Evolutionary conservation across 345 rosid genomes (phyloP).

Genomic region (Combretum micranthum): DNA sequence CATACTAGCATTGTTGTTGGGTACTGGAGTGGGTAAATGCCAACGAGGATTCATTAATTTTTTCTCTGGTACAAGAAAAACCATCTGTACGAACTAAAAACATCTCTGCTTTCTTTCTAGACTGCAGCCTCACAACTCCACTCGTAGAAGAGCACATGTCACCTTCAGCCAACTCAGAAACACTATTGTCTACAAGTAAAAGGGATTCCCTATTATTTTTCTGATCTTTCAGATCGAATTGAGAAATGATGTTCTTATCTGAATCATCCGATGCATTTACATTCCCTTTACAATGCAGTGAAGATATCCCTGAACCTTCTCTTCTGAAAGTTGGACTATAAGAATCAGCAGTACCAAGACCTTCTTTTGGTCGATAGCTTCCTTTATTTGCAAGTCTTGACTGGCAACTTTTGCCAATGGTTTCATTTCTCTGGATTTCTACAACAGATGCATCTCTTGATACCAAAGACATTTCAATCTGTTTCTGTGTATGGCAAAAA

Average conservation of each 20-base stretch:
- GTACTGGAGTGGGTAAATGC: constrained; percentile 99
- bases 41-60: constrained; percentile 87
- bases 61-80: constrained; percentile 89
- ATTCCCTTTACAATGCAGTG: too few relatives aligned
- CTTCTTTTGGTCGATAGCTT: too few relatives aligned
- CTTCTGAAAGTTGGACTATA: too few relatives aligned
- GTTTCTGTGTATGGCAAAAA: constrained; percentile 32
- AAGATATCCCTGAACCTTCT: too few relatives aligned
- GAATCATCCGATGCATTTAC: constrained; percentile 12
- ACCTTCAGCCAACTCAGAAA: constrained; percentile 54
- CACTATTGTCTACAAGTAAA: constrained; percentile 45
- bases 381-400: too few relatives aligned
- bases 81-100: constrained; percentile 94
- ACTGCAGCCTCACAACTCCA: constrained; percentile 95
- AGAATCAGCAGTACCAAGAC: too few relatives aligned
- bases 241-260: constrained; percentile 16
- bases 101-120: constrained; percentile 97
- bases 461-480: constrained; percentile 27
- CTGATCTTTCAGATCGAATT: constrained; percentile 23
- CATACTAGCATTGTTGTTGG: constrained; percentile 99
- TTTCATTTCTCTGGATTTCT: constrained; percentile 12
- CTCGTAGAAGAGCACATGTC: constrained; percentile 96
- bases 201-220: constrained; percentile 25
- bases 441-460: constrained; percentile 20
- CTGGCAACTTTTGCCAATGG: background rate